Base-by-base conservation (phyloP, 768 basidiomycete genomes). In the Pleurotus djamor region DNA sequence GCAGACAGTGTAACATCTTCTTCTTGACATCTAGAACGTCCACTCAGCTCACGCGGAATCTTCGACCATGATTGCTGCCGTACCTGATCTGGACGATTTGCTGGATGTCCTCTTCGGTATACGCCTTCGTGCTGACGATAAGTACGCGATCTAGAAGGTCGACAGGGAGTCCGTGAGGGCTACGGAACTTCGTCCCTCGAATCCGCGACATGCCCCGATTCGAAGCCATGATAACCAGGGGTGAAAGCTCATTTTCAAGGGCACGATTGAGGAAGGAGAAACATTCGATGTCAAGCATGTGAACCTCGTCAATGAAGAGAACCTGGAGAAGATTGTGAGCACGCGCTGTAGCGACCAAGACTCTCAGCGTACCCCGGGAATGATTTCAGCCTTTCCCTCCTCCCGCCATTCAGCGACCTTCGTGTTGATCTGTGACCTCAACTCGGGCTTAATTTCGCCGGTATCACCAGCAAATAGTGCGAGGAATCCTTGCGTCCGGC, bases 261-360 rank as follows among this genome's bases (percentile, higher is more conserved):
- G 96, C 96, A 36, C 96, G 87, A 71, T 99, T 99, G 60, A 99
- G 80, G 83, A 96, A 99, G 5, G 96, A 97, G 80, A 98, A 98
- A 70, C 96, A 98, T 71, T 98, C 96, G 62, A 99, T 98, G 72
- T 99, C 96, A 64, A 99, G 87, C 96, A 99, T 99, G 80, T 98
- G 96, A 10, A 98, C 96, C 76, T 98, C 96, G 74, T 98, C 96
- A 66, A 98, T 97, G 79, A 98, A 98, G 10, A 97, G 79, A n/a
- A 97, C 93, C 93, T 96, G 34, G 45, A 64, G 7, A 51, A 48
- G 41, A 44, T 28, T 55, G 47, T 48, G n/a, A 57, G 59, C 32
- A 41, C 41, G 12, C n/a, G 7, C 9, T 16, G 5, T 17, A 43
- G 41, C 16, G n/a, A 5, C 4, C 54, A 37, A 10, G 32, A 43